A percentile compares a stretch with the other conserved stretches of the same genome.
These are phyloP conservation scores for Vaccinium corymbosum DNA, from an alignment of 148 eudicot species.

Conservation along the genomic window DNA sequence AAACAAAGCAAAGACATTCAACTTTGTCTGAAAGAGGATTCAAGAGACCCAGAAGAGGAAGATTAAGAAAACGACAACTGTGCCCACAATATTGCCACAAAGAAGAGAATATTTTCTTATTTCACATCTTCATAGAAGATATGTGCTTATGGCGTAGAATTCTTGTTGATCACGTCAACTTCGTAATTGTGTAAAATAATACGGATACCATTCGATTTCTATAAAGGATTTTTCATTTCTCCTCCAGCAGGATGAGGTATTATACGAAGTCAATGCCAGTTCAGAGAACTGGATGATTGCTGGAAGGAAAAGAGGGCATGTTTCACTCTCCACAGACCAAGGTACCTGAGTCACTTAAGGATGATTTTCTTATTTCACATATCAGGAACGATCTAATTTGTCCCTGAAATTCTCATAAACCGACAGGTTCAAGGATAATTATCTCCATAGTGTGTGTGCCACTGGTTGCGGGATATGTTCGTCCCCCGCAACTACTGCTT, in stretches of 20 bases:
- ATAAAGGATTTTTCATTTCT: neutral
- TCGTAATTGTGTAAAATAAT: neutral
- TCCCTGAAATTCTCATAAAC: constrained; percentile 2
- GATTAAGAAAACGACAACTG: neutral
- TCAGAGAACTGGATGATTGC: constrained; percentile 98
- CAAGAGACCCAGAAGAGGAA: neutral
- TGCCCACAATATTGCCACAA: neutral
- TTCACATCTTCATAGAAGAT: neutral
- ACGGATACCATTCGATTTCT: neutral
- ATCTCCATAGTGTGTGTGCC: constrained; percentile 79
- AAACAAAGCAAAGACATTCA: neutral
- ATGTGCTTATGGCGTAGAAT: neutral
- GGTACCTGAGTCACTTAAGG: constrained; percentile 35
- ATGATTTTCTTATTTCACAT: neutral
- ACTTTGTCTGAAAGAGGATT: neutral
- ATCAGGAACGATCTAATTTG: neutral
- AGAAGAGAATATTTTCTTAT: neutral
- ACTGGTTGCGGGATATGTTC: constrained; percentile 85
- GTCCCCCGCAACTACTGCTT: constrained; percentile 81
- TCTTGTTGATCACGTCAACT: neutral
- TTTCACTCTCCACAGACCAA: constrained; percentile 65
- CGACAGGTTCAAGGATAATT: constrained; percentile 80
- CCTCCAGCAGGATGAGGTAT: constrained; percentile 59
- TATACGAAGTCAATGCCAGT: constrained; percentile 85
- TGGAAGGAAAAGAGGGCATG: constrained; percentile 91